Conservation (phyloP, 2,329 filamentous ascomycete species). For the Chalara sp. region DNA sequence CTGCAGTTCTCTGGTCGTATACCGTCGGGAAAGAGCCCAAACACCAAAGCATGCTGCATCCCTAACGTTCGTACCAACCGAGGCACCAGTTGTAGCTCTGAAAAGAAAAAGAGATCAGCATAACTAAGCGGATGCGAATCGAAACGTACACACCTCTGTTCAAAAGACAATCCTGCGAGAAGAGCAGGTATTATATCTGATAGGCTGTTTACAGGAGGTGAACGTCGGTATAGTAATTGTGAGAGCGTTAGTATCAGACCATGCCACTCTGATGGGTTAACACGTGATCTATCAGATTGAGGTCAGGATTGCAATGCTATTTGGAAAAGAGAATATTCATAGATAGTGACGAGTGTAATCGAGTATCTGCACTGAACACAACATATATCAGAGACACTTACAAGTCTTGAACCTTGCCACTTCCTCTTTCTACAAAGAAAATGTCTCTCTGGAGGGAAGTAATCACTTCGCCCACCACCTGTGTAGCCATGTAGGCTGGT, state of each 20-base stretch:
- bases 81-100: conserved; percentile 74
- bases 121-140: no score
- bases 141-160: conserved; percentile 47
- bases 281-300: conserved; percentile 59
- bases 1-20: conserved; percentile 71
- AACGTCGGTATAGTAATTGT: conserved; percentile 78
- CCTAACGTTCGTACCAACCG: conserved; percentile 81
- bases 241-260: conserved; percentile 82
- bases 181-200: conserved; percentile 70
- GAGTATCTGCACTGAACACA: no score
- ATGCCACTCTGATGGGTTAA: conserved; percentile 84
- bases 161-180: conserved; percentile 75
- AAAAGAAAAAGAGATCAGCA: not conserved
- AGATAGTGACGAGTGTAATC: no score
- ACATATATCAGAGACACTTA: not conserved
- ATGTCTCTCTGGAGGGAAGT: conserved; percentile 58
- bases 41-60: conserved; percentile 96
- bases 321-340: no score
- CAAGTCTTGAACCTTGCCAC: not conserved
- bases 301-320: no score
- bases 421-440: conserved; percentile 23
- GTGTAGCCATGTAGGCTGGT: conserved; percentile 70
- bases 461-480: conserved; percentile 83
- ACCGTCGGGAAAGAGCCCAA: conserved; percentile 85
- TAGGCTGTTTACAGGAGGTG: conserved; percentile 65